These are phyloP conservation scores for Diaporthe capsici DNA, from an alignment of 2,329 filamentous ascomycete species.

Conservation along the genomic window DNA sequence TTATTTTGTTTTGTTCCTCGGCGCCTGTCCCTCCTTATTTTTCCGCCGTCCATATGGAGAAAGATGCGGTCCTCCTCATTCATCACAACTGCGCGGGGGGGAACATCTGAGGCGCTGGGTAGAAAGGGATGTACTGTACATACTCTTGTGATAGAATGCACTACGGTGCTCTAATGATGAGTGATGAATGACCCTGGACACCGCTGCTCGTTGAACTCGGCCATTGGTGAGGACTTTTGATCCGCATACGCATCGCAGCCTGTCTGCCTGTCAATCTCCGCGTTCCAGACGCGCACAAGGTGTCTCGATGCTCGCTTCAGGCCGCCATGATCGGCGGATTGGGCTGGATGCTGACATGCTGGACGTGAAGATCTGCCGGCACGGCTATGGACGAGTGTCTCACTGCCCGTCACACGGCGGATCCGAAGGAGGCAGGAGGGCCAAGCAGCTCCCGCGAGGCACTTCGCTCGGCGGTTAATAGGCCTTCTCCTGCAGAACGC, in stretches of 20 bases:
- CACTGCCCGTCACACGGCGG: background rate
- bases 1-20: background rate
- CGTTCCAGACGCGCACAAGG: background rate
- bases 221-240: background rate
- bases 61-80: background rate
- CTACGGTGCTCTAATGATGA: conserved; percentile 39
- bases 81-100: background rate
- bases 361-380: background rate
- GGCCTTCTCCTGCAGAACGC: background rate
- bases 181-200: conserved; percentile 38
- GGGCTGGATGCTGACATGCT: background rate
- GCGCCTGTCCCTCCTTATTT: conserved; percentile 1
- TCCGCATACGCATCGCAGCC: background rate
- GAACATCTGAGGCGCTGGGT: background rate
- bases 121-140: conserved; percentile 20
- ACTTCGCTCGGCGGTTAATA: background rate
- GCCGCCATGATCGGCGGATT: background rate
- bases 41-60: background rate
- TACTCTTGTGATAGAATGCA: conserved; percentile 27
- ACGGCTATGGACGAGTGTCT: background rate
- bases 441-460: background rate
- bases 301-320: background rate
- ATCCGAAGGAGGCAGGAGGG: background rate
- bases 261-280: too few species aligned
- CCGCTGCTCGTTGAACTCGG: background rate